Percentiles rank a stretch among this genome's conserved stretches.
phyloP scores from a whole-genome alignment of 192 early-diverging fungal species.

The Entomortierella parvispora region DNA sequence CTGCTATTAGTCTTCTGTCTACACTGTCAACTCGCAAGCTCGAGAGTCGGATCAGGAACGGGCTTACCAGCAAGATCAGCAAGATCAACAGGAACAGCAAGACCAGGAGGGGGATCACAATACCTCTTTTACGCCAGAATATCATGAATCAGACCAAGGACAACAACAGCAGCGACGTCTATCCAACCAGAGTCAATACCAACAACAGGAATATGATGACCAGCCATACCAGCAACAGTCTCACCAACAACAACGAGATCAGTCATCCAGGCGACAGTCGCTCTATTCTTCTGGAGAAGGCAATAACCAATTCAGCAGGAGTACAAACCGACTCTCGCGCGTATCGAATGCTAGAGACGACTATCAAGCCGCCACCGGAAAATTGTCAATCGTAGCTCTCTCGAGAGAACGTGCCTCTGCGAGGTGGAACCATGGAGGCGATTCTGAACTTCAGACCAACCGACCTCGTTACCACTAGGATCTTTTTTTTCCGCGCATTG shows the following conservation, averaged over 20 bases:
- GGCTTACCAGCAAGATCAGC: neutral
- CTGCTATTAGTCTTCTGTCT: constrained; percentile 36
- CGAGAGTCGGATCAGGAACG: constrained; percentile 15
- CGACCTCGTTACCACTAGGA: constrained; percentile 24
- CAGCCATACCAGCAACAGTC: constrained; percentile 11
- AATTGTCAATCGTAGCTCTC: constrained; percentile 19
- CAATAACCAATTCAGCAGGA: neutral
- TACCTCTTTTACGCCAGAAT: neutral
- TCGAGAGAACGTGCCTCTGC: constrained; percentile 15
- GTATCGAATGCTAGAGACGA: constrained; percentile 36
- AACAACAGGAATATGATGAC: constrained; percentile 7
- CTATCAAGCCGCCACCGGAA: constrained; percentile 19
- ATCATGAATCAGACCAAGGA: neutral
- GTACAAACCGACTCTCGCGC: neutral
- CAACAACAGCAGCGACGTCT: constrained; percentile 3
- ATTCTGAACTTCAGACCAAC: constrained; percentile 14
- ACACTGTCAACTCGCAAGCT: constrained; percentile 16
- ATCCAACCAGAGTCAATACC: neutral
- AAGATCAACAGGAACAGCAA: neutral
- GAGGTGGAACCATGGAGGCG: constrained; percentile 18
- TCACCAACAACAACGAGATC: constrained; percentile 6
- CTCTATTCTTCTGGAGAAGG: neutral
- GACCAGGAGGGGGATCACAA: neutral
- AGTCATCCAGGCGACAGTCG: neutral
- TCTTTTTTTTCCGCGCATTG: too few species aligned